Base-by-base conservation (phyloP, 306 rosid species). In the Carpinus viminea region DNA sequence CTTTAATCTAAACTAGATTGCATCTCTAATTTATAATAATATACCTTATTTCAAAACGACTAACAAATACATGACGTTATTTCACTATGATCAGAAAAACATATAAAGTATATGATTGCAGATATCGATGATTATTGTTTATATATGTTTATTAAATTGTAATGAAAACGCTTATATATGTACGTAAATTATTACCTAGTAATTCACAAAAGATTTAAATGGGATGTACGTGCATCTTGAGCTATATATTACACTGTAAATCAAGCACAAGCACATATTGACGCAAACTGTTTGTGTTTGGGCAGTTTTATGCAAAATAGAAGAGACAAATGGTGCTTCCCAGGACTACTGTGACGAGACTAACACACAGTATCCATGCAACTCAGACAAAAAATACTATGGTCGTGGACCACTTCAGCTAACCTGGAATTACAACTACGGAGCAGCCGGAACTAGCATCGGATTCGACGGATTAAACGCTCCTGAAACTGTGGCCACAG, bases 371-470 rank as follows among this genome's bases (percentile, higher is more conserved):
- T 89, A 84, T 72, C 97, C 94, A 0, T 94, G 98, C 83, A 79
- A 34, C 28, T 84, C 94, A 1, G 77, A 57, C 83, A 94, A 94
- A 64, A 90, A 89, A 0, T 94, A 94, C 84, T 90, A 60, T 16
- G 98, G 98, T 1, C 89, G 98, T 0, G 98, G 98, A 47, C 98
- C 98, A 0, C 83, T 94, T 73, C 97, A 94, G 59, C 79, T 94
- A 34, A 90, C 98, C 0, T 94, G 97, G 98, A 94, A 94, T 90
- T 89, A 68, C 85, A 92, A 94, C 75, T 94, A 94, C 3, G 97
- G 97, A 1, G 90, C 94, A 0, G 93, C 94, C 0, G 97, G 98
- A 41, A n/a, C 86, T 13, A 74, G 41, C 83, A 88, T 72, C 0
- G 83, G 80, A 0, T 90, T 92, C 4, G 97, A 94, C 21, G 94